Evolutionary conservation across 1,139 yeast genomes (phyloP), one percentile per base, ranked within the genome.

Genomic region (Kazachstania sp.): DNA sequence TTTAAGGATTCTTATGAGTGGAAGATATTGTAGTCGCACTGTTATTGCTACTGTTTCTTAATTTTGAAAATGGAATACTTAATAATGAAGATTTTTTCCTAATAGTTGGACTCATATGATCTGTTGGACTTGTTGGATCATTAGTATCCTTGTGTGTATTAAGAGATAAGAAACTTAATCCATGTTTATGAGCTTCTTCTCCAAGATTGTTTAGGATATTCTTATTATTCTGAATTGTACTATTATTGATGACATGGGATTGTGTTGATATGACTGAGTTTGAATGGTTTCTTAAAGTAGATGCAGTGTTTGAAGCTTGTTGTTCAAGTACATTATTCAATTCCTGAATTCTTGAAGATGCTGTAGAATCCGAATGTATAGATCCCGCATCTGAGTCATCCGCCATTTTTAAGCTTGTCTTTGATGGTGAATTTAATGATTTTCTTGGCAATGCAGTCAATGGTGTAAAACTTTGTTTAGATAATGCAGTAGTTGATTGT

Each of bases 41-140:
- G 15, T 38, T 23, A 11, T 26, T 32, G 26, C 41, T 45, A 28
- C 41, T 45, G 20, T 47, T 46, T 45, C 59, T 48, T 23, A 56
- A 29, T 43, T 49, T 54, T 8, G 56, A 43, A 13, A 56, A 52
- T 7, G 57, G 57, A 16, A 54, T 54, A 43, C 51, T 56, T 28
- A 56, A 44, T 15, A 56, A 39, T 6, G 58, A 56, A 16, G 54
- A 30, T 20, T 51, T 49, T 36, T 52, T 49, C 19, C 51, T 45
- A 12, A 48, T 18, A 31, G 16, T 36, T 36, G 43, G 31, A 28
- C 15, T 35, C n/a, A 34, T 3, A 26, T 39, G 43, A 9, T 37
- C 39, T 8, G 46, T 47, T 13, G 44, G 47, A 15, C 47, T 19
- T 11, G 31, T 9, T 11, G 37, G 29, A 13, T 40, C 43, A 15